These are phyloP conservation scores for Nyssa sinensis DNA, from an alignment of 148 eudicot genomes.

Conservation along the genomic window DNA sequence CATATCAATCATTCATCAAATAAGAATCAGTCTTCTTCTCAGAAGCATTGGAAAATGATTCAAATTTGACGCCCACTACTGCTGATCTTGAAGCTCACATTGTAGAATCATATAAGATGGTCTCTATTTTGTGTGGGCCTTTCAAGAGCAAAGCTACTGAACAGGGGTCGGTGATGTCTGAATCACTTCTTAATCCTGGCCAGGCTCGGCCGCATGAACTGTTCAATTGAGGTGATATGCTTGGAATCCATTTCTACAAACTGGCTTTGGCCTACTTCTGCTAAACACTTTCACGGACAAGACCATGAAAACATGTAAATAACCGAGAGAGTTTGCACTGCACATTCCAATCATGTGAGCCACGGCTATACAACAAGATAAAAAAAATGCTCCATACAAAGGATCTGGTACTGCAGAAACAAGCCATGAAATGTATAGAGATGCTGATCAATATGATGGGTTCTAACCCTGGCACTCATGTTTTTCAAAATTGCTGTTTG, in stretches of 20 bases:
- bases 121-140: conserved; percentile 69
- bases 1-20: conserved; percentile 62
- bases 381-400: conserved; percentile 76
- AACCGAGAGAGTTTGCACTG: neutral
- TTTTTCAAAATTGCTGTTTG: too few relatives aligned
- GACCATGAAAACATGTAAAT: neutral
- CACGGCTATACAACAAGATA: too few relatives aligned
- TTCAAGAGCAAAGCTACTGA: conserved; percentile 89
- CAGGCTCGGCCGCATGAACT: conserved; percentile 61
- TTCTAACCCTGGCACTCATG: too few relatives aligned
- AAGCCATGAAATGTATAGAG: too few relatives aligned
- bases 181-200: conserved; percentile 95
- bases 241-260: neutral
- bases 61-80: conserved; percentile 34
- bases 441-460: too few relatives aligned
- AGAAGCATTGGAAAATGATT: conserved; percentile 31
- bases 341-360: neutral
- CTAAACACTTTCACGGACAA: neutral
- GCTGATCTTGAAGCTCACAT: conserved; percentile 65
- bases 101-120: conserved; percentile 78
- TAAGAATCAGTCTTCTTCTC: conserved; percentile 36
- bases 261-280: neutral
- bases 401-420: conserved; percentile 58
- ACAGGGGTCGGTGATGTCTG: conserved; percentile 99
- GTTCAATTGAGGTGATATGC: conserved; percentile 16